phyloP scores from a whole-genome alignment of 2,329 filamentous ascomycete genomes.

The Scolecobasidium constrictum region DNA sequence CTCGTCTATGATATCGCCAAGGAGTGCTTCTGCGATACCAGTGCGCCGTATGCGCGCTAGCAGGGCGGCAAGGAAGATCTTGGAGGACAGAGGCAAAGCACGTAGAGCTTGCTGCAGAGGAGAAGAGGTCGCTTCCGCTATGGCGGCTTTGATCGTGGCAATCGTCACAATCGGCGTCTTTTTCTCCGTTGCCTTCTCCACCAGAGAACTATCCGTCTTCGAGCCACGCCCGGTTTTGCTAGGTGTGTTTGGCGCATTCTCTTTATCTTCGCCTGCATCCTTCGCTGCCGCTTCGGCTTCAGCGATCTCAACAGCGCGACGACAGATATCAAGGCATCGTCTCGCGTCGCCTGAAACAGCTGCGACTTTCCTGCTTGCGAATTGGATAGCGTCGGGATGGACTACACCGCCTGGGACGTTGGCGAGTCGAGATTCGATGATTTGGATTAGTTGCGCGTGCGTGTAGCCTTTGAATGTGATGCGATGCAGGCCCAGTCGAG shows the following conservation, averaged over 20 bases:
- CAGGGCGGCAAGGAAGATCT: constrained; percentile 76
- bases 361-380: constrained; percentile 91
- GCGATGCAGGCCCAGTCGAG: constrained; percentile 68
- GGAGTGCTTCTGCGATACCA: constrained; percentile 74
- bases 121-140: constrained; percentile 87
- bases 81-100: constrained; percentile 67
- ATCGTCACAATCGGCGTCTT: constrained; percentile 62
- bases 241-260: constrained; percentile 45
- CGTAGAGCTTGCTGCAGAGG: constrained; percentile 85
- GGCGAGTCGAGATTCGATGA: constrained; percentile 87
- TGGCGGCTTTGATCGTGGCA: constrained; percentile 83
- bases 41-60: constrained; percentile 69
- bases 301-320: constrained; percentile 87
- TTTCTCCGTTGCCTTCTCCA: constrained; percentile 12
- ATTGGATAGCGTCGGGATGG: constrained; percentile 86
- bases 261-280: constrained; percentile 18
- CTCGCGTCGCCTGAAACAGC: constrained; percentile 91
- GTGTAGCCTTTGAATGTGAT: constrained; percentile 98
- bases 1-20: constrained; percentile 86
- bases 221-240: constrained; percentile 42
- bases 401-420: constrained; percentile 84
- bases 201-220: constrained; percentile 15
- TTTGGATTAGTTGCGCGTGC: constrained; percentile 92
- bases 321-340: constrained; percentile 87
- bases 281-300: constrained; percentile 52